Percentiles rank a stretch among this genome's conserved stretches.
These are phyloP conservation scores for Candida koratica DNA, from an alignment of 805 yeast species.

Conservation along the genomic window DNA sequence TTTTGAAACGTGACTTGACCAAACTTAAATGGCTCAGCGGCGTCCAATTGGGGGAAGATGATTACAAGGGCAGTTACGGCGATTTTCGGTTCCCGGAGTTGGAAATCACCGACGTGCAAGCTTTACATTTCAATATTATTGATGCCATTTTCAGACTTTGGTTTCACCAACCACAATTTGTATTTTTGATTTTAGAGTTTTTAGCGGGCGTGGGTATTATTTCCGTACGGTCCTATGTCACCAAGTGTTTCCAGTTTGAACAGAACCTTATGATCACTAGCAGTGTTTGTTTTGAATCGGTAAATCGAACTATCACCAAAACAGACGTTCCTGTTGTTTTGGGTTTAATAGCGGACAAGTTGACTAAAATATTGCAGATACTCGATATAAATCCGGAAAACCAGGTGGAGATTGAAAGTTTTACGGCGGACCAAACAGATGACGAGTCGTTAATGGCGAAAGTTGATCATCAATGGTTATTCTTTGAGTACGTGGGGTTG, in stretches of 20 bases:
- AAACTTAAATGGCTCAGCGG: conserved; percentile 39
- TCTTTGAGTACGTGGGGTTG: conserved; percentile 40
- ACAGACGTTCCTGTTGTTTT: not conserved
- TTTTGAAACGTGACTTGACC: conserved; percentile 36
- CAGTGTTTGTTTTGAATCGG: conserved; percentile 42
- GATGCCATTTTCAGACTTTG: conserved; percentile 41
- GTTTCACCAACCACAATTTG: conserved; percentile 44
- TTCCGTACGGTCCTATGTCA: conserved; percentile 26
- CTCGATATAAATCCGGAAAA: conserved; percentile 2
- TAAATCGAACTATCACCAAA: conserved; percentile 30
- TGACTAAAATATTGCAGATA: not conserved
- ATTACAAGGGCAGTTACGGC: conserved; percentile 21
- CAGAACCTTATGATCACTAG: conserved; percentile 36
- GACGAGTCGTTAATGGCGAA: conserved; percentile 21
- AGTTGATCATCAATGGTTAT: conserved; percentile 39
- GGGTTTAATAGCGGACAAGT: not conserved
- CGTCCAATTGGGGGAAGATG: conserved; percentile 25
- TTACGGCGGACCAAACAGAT: conserved; percentile 22
- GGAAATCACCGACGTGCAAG: conserved; percentile 12
- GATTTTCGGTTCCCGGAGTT: conserved; percentile 29
- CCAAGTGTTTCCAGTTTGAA: conserved; percentile 23
- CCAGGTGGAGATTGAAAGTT: conserved; percentile 23
- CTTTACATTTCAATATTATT: conserved; percentile 34
- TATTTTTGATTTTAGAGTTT: conserved; percentile 40
- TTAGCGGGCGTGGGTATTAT: conserved; percentile 38